phyloP scores from a whole-genome alignment of 2,329 filamentous ascomycete genomes.

The Neonectria ditissima region DNA sequence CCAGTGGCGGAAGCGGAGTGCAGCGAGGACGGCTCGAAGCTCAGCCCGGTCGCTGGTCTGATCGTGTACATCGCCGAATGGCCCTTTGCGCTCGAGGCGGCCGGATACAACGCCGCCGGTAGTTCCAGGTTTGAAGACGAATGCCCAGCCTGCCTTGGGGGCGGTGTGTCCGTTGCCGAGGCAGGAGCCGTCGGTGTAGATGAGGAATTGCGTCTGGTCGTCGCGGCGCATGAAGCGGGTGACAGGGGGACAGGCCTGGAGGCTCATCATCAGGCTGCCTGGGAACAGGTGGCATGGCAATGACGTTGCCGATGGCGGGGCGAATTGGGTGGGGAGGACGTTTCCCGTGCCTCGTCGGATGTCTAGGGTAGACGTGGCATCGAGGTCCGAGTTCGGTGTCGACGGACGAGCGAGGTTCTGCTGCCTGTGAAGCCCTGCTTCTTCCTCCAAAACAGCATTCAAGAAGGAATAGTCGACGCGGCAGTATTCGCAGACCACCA shows the following conservation, averaged over 20 bases:
- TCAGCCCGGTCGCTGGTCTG: slow-evolving; percentile 59
- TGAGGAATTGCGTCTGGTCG: slow-evolving; percentile 45
- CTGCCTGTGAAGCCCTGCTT: slow-evolving; percentile 12
- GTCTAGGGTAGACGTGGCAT: background rate
- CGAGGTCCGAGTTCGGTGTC: background rate
- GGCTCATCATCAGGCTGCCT: background rate
- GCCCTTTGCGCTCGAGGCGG: slow-evolving; percentile 57
- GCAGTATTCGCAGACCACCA: slow-evolving; percentile 49
- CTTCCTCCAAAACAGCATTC: slow-evolving; percentile 39
- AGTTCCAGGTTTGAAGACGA: slow-evolving; percentile 42
- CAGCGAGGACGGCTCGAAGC: slow-evolving; percentile 26
- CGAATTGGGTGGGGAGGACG: slow-evolving; percentile 32
- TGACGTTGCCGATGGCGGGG: slow-evolving; percentile 19
- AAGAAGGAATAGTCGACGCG: slow-evolving; percentile 52
- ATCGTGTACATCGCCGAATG: slow-evolving; percentile 49
- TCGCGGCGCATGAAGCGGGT: slow-evolving; percentile 21
- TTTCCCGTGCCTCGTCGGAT: slow-evolving; percentile 21
- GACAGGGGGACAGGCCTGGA: background rate
- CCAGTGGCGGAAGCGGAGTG: slow-evolving; percentile 34
- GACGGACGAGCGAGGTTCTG: background rate
- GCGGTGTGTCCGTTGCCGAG: slow-evolving; percentile 54
- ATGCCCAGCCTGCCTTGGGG: slow-evolving; percentile 56
- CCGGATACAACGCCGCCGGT: slow-evolving; percentile 27
- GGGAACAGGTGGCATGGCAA: slow-evolving; percentile 27
- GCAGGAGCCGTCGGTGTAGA: slow-evolving; percentile 60